Percentiles rank a stretch among this genome's conserved stretches.
phyloP scores from a whole-genome alignment of 371 early-diverging fungal genomes.

The Dichotomocladium elegans region DNA sequence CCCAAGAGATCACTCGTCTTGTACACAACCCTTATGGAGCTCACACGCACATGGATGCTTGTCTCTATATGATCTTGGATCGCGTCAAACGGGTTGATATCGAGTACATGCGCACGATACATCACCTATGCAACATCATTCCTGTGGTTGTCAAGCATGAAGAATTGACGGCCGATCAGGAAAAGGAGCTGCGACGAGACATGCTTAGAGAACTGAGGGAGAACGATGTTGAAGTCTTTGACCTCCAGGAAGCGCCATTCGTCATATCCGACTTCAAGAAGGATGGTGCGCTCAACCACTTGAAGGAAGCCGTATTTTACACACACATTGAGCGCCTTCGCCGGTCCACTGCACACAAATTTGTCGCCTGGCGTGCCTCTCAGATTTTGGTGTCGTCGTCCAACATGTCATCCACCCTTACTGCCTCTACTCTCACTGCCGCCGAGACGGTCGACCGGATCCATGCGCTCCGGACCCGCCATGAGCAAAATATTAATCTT shows the following conservation, averaged over 20 bases:
- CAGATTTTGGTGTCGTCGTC: slow-evolving; percentile 5
- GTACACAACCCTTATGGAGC: slow-evolving; percentile 35
- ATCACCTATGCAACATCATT: slow-evolving; percentile 55
- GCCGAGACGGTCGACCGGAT: slow-evolving; percentile 20
- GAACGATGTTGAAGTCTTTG: slow-evolving; percentile 33
- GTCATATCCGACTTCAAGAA: not conserved
- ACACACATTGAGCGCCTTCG: slow-evolving; percentile 47
- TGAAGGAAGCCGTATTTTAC: slow-evolving; percentile 38
- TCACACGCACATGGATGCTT: slow-evolving; percentile 67
- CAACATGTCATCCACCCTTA: not conserved
- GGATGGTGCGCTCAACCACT: not conserved
- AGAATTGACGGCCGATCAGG: slow-evolving; percentile 55
- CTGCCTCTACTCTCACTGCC: slow-evolving; percentile 11
- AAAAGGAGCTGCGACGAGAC: slow-evolving; percentile 49
- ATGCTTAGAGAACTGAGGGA: slow-evolving; percentile 44
- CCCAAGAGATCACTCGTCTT: slow-evolving; percentile 13
- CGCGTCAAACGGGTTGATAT: slow-evolving; percentile 69
- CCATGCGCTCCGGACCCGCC: slow-evolving; percentile 9
- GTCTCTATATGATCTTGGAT: slow-evolving; percentile 64
- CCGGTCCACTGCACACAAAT: slow-evolving; percentile 49
- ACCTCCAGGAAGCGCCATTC: slow-evolving; percentile 11
- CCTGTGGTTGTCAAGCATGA: slow-evolving; percentile 69
- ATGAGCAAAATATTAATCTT: slow-evolving; percentile 16
- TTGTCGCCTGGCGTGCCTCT: slow-evolving; percentile 48
- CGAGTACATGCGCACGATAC: slow-evolving; percentile 65